Conservation (phyloP, 148 eudicot genomes). For the Spergularia marina region DNA sequence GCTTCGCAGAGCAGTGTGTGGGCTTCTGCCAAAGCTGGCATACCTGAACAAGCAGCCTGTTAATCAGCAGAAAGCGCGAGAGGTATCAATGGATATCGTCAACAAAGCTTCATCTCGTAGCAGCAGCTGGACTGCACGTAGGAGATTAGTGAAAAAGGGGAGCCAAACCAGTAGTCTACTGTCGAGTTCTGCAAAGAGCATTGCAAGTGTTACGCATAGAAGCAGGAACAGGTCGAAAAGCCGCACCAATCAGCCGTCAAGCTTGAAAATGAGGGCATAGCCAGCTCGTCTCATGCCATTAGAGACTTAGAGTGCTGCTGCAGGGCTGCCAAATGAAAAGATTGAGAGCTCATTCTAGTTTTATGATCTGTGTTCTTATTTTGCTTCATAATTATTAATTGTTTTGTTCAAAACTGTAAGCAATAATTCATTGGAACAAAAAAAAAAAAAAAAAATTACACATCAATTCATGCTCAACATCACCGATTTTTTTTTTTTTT, state of each 20-base stretch:
- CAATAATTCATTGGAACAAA: not conserved
- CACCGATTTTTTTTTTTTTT: not conserved
- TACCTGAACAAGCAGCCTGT: conserved; percentile 84
- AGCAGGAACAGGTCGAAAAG: conserved; percentile 42
- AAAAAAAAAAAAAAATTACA: not conserved
- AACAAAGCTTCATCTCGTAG: conserved; percentile 69
- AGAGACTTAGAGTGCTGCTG: no score
- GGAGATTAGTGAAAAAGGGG: conserved; percentile 46
- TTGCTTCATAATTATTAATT: not conserved
- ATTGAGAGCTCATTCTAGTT: not conserved
- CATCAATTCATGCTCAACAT: not conserved
- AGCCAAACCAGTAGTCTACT: conserved; percentile 35
- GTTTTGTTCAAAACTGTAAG: not conserved
- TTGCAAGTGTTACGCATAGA: conserved; percentile 37
- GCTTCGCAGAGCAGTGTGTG: conserved; percentile 62
- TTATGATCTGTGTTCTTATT: not conserved
- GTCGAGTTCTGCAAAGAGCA: conserved; percentile 27
- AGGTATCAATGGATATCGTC: conserved; percentile 52
- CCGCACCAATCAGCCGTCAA: conserved; percentile 29
- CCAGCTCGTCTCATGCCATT: conserved; percentile 1
- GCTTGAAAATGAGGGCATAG: conserved; percentile 23
- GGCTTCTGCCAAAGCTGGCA: conserved; percentile 89
- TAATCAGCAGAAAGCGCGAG: conserved; percentile 81
- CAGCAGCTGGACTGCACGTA: conserved; percentile 36
- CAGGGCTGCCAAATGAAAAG: not conserved